phyloP scores from a whole-genome alignment of 768 basidiomycete species.

The Auricularia sp. region DNA sequence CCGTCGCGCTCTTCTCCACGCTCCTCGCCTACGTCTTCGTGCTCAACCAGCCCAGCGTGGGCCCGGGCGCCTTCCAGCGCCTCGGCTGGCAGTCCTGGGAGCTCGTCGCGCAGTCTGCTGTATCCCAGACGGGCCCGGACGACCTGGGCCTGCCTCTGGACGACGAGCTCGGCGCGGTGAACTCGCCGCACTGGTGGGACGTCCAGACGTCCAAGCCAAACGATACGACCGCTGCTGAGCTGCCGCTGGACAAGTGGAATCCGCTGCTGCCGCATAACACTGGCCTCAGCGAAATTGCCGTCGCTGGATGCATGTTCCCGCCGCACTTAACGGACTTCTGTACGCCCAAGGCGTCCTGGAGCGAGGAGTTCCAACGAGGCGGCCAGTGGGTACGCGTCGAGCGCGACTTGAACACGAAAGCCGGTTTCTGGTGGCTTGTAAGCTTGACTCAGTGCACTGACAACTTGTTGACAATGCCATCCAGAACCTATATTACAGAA shows the following conservation, averaged over 20 bases:
- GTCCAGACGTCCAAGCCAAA: constrained; percentile 9
- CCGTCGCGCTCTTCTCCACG: constrained; percentile 56
- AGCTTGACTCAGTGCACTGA: not conserved
- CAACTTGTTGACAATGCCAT: not conserved
- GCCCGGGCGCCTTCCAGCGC: constrained; percentile 58
- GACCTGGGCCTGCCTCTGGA: constrained; percentile 6
- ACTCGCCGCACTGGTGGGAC: not conserved
- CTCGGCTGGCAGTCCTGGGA: constrained; percentile 92
- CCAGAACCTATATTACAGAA: constrained; percentile 64
- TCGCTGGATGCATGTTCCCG: constrained; percentile 56
- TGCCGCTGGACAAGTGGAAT: constrained; percentile 43
- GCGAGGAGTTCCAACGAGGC: constrained; percentile 65
- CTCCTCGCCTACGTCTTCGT: constrained; percentile 70
- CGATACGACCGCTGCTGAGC: constrained; percentile 4
- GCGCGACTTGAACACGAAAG: constrained; percentile 61
- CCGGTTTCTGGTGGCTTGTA: constrained; percentile 32
- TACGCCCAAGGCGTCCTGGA: constrained; percentile 53
- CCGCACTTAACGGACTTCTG: constrained; percentile 55
- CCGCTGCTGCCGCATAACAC: not conserved
- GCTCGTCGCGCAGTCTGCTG: constrained; percentile 10
- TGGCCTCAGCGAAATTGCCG: constrained; percentile 44
- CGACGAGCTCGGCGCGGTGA: constrained; percentile 2
- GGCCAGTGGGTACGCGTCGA: constrained; percentile 84
- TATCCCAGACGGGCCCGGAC: not conserved
- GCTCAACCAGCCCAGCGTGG: constrained; percentile 67